Evolutionary conservation across 176 grass and related monocot species (phyloP), one percentile per base, ranked within the genome.

Genomic region (Aegilops tauschii): DNA sequence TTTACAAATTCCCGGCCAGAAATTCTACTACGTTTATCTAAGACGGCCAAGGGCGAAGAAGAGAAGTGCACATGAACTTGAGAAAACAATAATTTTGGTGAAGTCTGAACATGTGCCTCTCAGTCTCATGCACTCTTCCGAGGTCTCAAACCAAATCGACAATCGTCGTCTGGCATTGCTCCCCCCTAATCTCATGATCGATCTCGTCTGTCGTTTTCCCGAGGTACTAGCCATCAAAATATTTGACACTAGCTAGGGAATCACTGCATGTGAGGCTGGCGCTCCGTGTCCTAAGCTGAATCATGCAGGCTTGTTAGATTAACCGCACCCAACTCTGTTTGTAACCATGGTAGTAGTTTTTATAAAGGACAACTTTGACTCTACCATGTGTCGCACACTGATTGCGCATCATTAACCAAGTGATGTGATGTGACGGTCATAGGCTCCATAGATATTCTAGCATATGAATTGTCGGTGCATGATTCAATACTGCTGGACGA

Each of bases 151-250:
- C 65, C 79, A 14, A 52, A 78, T 78, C 69, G 84, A 86, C 58
- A 86, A 79, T 83, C 44, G 42, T 54, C 84, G 80, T 11, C 45
- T 66, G 23, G 31, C n/a, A 77, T 14, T 83, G 73, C 32, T 82
- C 9, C 14, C 23, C 27, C 65, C 40, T 42, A 42, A 16, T 31
- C 73, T 76, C 73, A 31, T 31, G 14, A 76, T 73, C 61, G 25
- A 47, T 73, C 61, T 74, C 67, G 61, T 50, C 81, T 87, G 89
- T 91, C 81, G 67, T 87, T 80, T 75, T 84, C 85, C 62, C 44
- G 76, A 36, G 85, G 59, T 8, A 7, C 54, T 40, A 76, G 69
- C 76, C 76, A 91, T 39, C 81, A 80, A 75, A 80, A 74, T 62
- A 87, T 69, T 91, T 84, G 85, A 84, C 45, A 30, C 63, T 47